These are phyloP conservation scores for Arbutus unedo DNA, from an alignment of 148 eudicot genomes.

Conservation along the genomic window DNA sequence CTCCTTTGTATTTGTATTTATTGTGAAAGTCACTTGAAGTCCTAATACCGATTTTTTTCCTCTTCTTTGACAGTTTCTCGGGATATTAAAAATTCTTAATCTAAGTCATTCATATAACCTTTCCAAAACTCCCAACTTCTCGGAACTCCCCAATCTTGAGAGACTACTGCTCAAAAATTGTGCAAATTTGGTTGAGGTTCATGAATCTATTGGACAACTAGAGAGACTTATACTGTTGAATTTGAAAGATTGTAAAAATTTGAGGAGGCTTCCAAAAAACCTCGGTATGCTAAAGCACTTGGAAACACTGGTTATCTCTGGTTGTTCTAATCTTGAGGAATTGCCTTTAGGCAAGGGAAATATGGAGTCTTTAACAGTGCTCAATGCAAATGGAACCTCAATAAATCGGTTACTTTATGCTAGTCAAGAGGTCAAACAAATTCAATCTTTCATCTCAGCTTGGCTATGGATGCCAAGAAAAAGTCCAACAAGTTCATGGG, in stretches of 20 bases:
- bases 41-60: background rate
- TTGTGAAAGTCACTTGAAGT: too few relatives aligned
- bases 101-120: conserved; percentile 14
- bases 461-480: background rate
- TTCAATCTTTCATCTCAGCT: background rate
- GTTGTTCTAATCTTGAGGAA: conserved; percentile 11
- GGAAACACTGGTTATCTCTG: background rate
- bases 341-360: background rate
- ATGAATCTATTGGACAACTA: conserved; percentile 1
- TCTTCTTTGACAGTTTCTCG: background rate
- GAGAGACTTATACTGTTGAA: background rate
- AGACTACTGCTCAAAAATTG: background rate
- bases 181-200: conserved; percentile 1
- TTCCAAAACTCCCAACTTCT: background rate
- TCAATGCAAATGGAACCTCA: background rate
- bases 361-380: background rate
- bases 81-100: background rate
- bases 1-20: too few relatives aligned
- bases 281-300: background rate
- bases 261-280: conserved; percentile 3
- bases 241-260: background rate
- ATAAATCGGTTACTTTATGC: background rate
- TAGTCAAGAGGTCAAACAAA: background rate
- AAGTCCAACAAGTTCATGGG: background rate
- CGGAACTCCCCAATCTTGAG: background rate